These are phyloP conservation scores for Drosera capensis DNA, from an alignment of 148 eudicot species.

Conservation along the genomic window DNA sequence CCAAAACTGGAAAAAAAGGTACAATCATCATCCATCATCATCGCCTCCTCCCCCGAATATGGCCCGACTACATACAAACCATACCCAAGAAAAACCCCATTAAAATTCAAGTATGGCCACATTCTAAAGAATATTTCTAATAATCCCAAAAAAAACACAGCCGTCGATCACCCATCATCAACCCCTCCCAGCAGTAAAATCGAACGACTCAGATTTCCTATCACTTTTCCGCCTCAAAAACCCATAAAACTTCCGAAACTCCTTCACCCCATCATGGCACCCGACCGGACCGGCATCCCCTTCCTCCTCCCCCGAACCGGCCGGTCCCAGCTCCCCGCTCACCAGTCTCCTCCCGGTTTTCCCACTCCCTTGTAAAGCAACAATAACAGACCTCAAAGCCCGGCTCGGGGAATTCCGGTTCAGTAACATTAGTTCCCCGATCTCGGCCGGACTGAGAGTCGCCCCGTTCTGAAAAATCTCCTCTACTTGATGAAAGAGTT, in stretches of 20 bases:
- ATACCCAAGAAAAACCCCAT: no score
- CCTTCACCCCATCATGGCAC: slow-evolving; percentile 43
- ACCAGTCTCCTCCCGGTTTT: not conserved
- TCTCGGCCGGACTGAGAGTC: slow-evolving; percentile 65
- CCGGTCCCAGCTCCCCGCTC: slow-evolving; percentile 18
- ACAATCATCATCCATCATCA: no score
- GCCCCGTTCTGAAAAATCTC: slow-evolving; percentile 59
- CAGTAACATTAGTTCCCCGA: slow-evolving; percentile 66
- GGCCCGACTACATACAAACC: no score
- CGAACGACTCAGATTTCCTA: slow-evolving; percentile 41
- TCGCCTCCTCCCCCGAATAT: no score
- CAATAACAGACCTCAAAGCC: slow-evolving; percentile 66
- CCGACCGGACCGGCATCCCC: slow-evolving; percentile 20
- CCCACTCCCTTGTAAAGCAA: slow-evolving; percentile 29
- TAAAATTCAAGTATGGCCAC: no score
- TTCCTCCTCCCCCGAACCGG: slow-evolving; percentile 12
- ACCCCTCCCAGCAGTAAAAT: slow-evolving; percentile 17
- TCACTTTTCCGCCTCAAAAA: slow-evolving; percentile 40
- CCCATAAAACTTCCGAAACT: slow-evolving; percentile 65
- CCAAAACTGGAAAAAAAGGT: no score
- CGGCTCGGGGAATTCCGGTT: slow-evolving; percentile 75
- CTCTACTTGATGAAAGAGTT: slow-evolving; percentile 67
- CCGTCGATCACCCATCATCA: not conserved
- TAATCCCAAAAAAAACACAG: no score
- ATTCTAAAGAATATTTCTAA: no score